phyloP scores from a whole-genome alignment of 257 asterid species.

The Plantago elongata region DNA sequence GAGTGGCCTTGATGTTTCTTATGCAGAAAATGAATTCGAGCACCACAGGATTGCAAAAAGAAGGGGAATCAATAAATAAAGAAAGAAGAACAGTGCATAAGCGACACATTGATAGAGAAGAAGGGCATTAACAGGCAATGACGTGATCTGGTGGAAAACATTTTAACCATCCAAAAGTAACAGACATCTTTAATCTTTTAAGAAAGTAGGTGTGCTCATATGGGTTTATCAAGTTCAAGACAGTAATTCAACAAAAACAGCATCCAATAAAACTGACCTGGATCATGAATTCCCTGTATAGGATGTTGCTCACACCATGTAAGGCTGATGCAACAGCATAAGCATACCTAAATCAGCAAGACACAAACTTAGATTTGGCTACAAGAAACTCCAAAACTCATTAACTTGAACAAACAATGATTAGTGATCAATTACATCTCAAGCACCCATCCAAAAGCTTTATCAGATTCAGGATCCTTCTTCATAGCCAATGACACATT shows the following conservation, averaged over 20 bases:
- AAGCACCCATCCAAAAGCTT: constrained; percentile 97
- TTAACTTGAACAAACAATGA: constrained; percentile 6
- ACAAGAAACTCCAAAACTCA: background rate
- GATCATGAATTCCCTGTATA: constrained; percentile 92
- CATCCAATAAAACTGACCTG: constrained; percentile 44
- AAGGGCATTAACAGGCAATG: background rate
- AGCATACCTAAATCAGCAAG: constrained; percentile 62
- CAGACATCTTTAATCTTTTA: background rate
- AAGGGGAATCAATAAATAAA: too few relatives aligned
- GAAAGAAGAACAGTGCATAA: too few relatives aligned
- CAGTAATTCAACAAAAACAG: background rate
- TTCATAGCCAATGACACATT: constrained; percentile 91
- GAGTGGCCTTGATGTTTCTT: too few relatives aligned
- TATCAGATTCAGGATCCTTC: constrained; percentile 89
- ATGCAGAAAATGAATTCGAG: too few relatives aligned
- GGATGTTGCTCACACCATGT: constrained; percentile 72
- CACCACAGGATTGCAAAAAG: too few relatives aligned
- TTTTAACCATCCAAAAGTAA: constrained; percentile 2
- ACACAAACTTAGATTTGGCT: constrained; percentile 5
- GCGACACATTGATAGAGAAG: too few relatives aligned
- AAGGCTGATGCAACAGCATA: constrained; percentile 89
- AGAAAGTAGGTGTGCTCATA: background rate
- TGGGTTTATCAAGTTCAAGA: background rate
- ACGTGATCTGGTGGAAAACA: background rate
- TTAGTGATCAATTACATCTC: constrained; percentile 59